phyloP scores from a whole-genome alignment of 768 basidiomycete genomes.

The Calvatia gigantea region DNA sequence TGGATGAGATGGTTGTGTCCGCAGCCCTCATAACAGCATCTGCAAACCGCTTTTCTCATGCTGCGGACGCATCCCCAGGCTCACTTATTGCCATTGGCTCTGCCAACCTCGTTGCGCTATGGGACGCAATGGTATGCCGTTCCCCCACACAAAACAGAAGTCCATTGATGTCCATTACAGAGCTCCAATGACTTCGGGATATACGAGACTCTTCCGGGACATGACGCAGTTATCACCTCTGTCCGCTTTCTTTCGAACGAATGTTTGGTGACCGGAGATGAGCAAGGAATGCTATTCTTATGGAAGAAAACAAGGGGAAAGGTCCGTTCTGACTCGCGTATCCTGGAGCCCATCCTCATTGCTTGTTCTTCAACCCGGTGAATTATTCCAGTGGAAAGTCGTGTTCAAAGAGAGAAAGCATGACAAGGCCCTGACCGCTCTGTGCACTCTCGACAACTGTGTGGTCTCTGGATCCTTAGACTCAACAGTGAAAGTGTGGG shows the following conservation, averaged over 20 bases:
- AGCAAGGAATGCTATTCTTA: slow-evolving; percentile 59
- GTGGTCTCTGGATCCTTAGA: slow-evolving; percentile 85
- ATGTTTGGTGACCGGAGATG: slow-evolving; percentile 69
- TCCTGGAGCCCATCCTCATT: too few relatives aligned
- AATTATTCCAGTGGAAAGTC: slow-evolving; percentile 52
- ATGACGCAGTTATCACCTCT: slow-evolving; percentile 71
- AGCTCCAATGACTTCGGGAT: slow-evolving; percentile 51
- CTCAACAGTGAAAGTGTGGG: slow-evolving; percentile 75
- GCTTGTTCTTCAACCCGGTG: slow-evolving; percentile 12
- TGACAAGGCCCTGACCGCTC: slow-evolving; percentile 60
- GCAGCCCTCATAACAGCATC: slow-evolving; percentile 43
- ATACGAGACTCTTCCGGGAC: slow-evolving; percentile 68
- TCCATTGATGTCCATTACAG: slow-evolving; percentile 29
- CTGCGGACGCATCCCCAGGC: slow-evolving; percentile 43
- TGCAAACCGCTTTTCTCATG: slow-evolving; percentile 44
- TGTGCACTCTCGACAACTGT: slow-evolving; percentile 46
- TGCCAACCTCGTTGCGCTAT: slow-evolving; percentile 41
- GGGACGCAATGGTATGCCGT: slow-evolving; percentile 37
- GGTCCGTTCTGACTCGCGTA: slow-evolving; percentile 17
- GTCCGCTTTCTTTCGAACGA: slow-evolving; percentile 60
- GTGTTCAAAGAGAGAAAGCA: slow-evolving; percentile 55
- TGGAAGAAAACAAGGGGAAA: slow-evolving; percentile 56
- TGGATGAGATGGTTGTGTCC: slow-evolving; percentile 23
- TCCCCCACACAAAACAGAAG: neutral
- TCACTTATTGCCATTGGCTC: slow-evolving; percentile 46